Evolutionary conservation across 2,329 filamentous ascomycete species (phyloP).

Genomic region (Fusarium sp.): DNA sequence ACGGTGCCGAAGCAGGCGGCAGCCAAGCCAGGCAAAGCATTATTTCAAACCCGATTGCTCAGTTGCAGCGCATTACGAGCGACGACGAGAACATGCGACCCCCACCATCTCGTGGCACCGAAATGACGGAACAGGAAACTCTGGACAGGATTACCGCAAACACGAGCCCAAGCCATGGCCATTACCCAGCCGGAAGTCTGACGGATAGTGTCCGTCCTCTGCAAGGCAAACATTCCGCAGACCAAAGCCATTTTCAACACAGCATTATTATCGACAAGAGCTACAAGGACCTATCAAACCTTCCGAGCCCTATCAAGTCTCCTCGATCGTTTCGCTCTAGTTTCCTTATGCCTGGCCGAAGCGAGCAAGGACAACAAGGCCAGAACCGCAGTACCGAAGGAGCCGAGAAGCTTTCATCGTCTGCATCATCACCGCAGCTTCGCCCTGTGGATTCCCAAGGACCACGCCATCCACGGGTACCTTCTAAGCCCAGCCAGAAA

Average conservation of each 20-base stretch:
- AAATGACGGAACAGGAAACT: constrained; percentile 79
- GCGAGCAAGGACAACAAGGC: constrained; percentile 59
- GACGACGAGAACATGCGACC: constrained; percentile 64
- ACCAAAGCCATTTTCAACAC: constrained; percentile 50
- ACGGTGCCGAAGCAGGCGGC: constrained; percentile 57
- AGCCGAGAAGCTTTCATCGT: constrained; percentile 86
- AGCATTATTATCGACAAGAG: constrained; percentile 70
- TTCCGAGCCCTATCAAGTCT: constrained; percentile 73
- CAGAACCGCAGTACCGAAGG: constrained; percentile 70
- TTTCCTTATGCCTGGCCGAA: constrained; percentile 73
- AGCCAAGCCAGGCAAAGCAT: constrained; percentile 64
- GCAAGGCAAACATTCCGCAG: constrained; percentile 56
- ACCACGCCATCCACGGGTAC: constrained; percentile 29
- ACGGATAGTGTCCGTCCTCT: constrained; percentile 84
- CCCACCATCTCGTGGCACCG: constrained; percentile 81
- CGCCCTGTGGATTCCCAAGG: constrained; percentile 55
- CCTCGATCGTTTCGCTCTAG: constrained; percentile 81
- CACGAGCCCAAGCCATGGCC: constrained; percentile 75
- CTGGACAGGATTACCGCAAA: constrained; percentile 78
- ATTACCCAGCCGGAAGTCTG: constrained; percentile 69
- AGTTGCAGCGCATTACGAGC: constrained; percentile 41
- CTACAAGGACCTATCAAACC: constrained; percentile 62
- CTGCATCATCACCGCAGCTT: constrained; percentile 78
- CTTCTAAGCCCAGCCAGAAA: constrained; percentile 36
- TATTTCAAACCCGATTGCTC: constrained; percentile 60